Percentiles rank a stretch among this genome's conserved stretches.
phyloP scores from a whole-genome alignment of 73 alveolate species.

The Paramecium caudatum region DNA sequence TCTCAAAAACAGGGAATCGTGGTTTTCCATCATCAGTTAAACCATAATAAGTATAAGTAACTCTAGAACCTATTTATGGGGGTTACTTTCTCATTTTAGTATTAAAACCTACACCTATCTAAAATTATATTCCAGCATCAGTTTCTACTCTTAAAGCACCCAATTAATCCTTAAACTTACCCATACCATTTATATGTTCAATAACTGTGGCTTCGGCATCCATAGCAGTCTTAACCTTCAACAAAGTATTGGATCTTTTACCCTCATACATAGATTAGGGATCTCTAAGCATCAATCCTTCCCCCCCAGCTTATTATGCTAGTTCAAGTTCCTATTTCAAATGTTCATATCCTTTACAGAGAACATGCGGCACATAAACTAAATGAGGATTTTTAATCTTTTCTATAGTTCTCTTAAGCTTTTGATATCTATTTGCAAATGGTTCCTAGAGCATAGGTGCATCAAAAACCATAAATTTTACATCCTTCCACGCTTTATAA shows the following conservation, averaged over 20 bases:
- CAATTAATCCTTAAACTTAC: conserved; percentile 74
- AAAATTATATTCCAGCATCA: conserved; percentile 61
- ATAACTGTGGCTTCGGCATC: conserved; percentile 80
- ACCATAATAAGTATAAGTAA: conserved; percentile 76
- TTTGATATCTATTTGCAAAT: conserved; percentile 76
- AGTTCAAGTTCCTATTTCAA: conserved; percentile 65
- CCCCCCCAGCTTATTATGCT: conserved; percentile 69
- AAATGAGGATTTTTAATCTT: conserved; percentile 64
- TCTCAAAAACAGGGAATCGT: conserved; percentile 47
- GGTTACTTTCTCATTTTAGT: conserved; percentile 76
- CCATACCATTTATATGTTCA: conserved; percentile 76
- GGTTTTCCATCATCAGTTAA: conserved; percentile 72
- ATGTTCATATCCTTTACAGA: conserved; percentile 75
- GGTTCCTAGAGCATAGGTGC: conserved; percentile 83
- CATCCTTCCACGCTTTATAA: conserved; percentile 80
- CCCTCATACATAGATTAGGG: conserved; percentile 78
- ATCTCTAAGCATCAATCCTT: conserved; percentile 81
- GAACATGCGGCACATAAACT: conserved; percentile 64
- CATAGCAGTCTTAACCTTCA: conserved; percentile 73
- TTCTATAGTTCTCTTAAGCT: conserved; percentile 7
- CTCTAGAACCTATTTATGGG: conserved; percentile 76
- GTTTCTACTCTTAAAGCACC: conserved; percentile 70
- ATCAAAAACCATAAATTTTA: conserved; percentile 86
- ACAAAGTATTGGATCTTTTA: conserved; percentile 65
- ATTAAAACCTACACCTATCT: conserved; percentile 76